phyloP scores from a whole-genome alignment of 2,329 filamentous ascomycete genomes.

The Stachybotrys chlorohalonatus region DNA sequence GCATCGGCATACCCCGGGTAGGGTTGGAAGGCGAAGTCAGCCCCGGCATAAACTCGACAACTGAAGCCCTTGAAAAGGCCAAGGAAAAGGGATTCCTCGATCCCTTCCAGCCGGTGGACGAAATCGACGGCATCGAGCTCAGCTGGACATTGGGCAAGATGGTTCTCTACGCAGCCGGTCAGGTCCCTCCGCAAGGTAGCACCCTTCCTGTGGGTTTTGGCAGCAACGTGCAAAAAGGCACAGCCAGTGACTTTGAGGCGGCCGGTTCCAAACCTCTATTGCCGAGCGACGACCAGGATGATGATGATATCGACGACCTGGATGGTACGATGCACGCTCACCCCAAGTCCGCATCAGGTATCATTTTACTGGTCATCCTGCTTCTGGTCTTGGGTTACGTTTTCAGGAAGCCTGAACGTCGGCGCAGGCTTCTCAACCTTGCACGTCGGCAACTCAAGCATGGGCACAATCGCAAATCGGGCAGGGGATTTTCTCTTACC shows the following conservation, averaged over 20 bases:
- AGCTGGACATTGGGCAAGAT: slow-evolving; percentile 98
- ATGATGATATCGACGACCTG: slow-evolving; percentile 47
- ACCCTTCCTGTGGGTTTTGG: slow-evolving; percentile 81
- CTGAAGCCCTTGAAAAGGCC: slow-evolving; percentile 56
- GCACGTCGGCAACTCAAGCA: slow-evolving; percentile 18
- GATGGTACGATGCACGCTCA: slow-evolving; percentile 56
- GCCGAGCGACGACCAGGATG: slow-evolving; percentile 23
- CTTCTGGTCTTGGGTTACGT: slow-evolving; percentile 61
- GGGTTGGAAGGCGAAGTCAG: slow-evolving; percentile 57
- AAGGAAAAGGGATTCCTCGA: slow-evolving; percentile 71
- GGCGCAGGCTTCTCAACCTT: slow-evolving; percentile 27
- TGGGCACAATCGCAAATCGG: slow-evolving; percentile 23
- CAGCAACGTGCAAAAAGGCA: slow-evolving; percentile 59
- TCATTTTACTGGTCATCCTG: slow-evolving; percentile 71
- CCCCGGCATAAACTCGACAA: slow-evolving; percentile 59
- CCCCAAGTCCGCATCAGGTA: slow-evolving; percentile 62
- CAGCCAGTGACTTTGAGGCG: slow-evolving; percentile 74
- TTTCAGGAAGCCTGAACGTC: slow-evolving; percentile 70
- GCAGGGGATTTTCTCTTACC: slow-evolving; percentile 42
- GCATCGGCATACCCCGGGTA: slow-evolving; percentile 83
- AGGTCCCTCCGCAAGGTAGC: slow-evolving; percentile 57
- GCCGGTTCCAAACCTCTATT: slow-evolving; percentile 50
- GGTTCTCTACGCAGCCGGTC: slow-evolving; percentile 85
- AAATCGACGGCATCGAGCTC: slow-evolving; percentile 83
- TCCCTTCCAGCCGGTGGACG: slow-evolving; percentile 87